Evolutionary conservation across 805 yeast genomes (phyloP).

Genomic region (Suhomyces vadensis): DNA sequence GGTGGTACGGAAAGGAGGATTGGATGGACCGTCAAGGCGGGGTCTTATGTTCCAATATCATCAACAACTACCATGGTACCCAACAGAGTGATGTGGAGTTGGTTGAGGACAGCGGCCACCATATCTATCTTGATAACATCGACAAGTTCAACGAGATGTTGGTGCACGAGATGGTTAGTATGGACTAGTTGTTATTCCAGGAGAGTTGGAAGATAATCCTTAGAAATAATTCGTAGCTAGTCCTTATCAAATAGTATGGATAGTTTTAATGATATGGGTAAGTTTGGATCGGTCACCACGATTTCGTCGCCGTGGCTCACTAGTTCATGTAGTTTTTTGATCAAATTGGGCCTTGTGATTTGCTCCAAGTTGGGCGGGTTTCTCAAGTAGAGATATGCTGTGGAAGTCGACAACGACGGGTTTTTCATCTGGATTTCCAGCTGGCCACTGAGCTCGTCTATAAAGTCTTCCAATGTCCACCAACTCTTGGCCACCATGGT

Average conservation of each 20-base stretch:
- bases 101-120: conserved; percentile 70
- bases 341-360: conserved; percentile 47
- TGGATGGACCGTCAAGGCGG: conserved; percentile 64
- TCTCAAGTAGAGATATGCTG: conserved; percentile 44
- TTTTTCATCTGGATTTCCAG: conserved; percentile 33
- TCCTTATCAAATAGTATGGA: neutral
- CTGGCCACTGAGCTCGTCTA: conserved; percentile 37
- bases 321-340: conserved; percentile 32
- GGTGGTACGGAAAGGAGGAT: conserved; percentile 84
- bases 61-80: conserved; percentile 23
- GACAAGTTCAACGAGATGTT: conserved; percentile 53
- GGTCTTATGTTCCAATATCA: conserved; percentile 33
- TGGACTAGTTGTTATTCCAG: too few relatives aligned
- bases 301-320: conserved; percentile 49
- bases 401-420: conserved; percentile 49
- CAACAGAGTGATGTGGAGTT: conserved; percentile 32
- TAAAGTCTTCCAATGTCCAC: conserved; percentile 38
- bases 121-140: conserved; percentile 70
- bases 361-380: conserved; percentile 49
- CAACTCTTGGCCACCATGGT: conserved; percentile 24
- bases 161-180: conserved; percentile 56
- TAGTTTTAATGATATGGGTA: conserved; percentile 45
- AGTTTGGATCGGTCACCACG: conserved; percentile 51
- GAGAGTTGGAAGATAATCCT: neutral
- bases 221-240: neutral